Base-by-base conservation (phyloP, 768 basidiomycete genomes). In the Tremella mesenterica region DNA sequence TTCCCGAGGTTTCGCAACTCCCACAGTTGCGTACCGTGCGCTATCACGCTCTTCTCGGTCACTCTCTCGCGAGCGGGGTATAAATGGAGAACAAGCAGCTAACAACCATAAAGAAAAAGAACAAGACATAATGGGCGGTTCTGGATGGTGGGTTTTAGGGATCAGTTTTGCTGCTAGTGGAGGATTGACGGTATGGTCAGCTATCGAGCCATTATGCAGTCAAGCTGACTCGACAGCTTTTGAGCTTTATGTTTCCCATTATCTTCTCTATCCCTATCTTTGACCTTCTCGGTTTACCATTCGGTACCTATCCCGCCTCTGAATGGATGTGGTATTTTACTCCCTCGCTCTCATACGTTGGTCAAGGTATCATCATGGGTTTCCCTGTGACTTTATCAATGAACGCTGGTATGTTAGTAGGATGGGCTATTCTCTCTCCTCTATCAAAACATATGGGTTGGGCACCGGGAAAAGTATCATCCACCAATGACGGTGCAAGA, bases 331-430 rank as follows among this genome's bases (percentile, higher is more conserved):
- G 91, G 90, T 85, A 82, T 72, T 92, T 95, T 66, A 86, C 88
- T 0, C 92, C 90, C 1, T 88, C 86, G 71, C 75, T 93, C 21
- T 88, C 86, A 0, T 96, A 95, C 65, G 83, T 95, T 33, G 91
- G 91, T 1, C 89, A 93, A 80, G 91, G 90, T 4, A 90, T 96
- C 56, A 96, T 96, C 63, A 97, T 97, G 93, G 93, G 92, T 3
- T 88, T 92, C 64, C 86, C 90, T 0, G 93, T 89, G 0, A 92
- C 92, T 0, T 64, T 92, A 30, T 87, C 86, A 69, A 96, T 97
- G 92, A 92, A 85, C 60, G 72, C 90, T 53, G 91, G 93, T 26
- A 96, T 95, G 93, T 59, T 96, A n/a, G 83, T 86, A 9, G 93
- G 93, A 8, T 97, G 93, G 93, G 92, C 82, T 3, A 74, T 96